Evolutionary conservation across 441 rosid genomes (phyloP).

Genomic region (Mallotus repandus): DNA sequence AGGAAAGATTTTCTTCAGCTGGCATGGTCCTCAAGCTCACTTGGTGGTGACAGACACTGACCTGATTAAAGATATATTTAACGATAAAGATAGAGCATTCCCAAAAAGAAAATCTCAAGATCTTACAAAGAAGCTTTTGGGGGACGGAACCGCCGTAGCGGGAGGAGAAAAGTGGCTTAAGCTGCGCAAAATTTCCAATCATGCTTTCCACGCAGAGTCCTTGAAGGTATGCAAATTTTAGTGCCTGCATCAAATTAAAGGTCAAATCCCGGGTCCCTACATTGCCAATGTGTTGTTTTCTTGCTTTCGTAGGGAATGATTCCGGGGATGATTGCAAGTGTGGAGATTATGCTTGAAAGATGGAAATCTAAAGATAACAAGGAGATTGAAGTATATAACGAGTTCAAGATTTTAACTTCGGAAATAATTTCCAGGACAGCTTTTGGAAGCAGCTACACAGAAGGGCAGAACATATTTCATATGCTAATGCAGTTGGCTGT

Average conservation of each 20-base stretch:
- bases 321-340: constrained; percentile 17
- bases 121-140: constrained; percentile 11
- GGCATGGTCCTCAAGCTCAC: constrained; percentile 20
- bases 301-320: constrained; percentile 9
- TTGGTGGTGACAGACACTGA: constrained; percentile 12
- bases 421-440: constrained; percentile 28
- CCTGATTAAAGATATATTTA: constrained; percentile 12
- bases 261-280: too few relatives aligned
- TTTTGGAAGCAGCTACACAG: constrained; percentile 28
- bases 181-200: constrained; percentile 18
- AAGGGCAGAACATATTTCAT: constrained; percentile 23
- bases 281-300: too few relatives aligned
- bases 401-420: constrained; percentile 24
- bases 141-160: constrained; percentile 11
- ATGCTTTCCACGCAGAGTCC: constrained; percentile 25
- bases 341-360: constrained; percentile 34
- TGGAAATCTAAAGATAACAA: constrained; percentile 25
- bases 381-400: constrained; percentile 35
- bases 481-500: constrained; percentile 5
- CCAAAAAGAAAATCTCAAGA: not conserved
- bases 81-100: constrained; percentile 9
- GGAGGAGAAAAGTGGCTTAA: constrained; percentile 16
- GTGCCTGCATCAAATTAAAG: too few relatives aligned
- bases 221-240: constrained; percentile 16
- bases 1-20: constrained; percentile 16